phyloP scores from a whole-genome alignment of 768 basidiomycete species.

The Grammothele lineata region DNA sequence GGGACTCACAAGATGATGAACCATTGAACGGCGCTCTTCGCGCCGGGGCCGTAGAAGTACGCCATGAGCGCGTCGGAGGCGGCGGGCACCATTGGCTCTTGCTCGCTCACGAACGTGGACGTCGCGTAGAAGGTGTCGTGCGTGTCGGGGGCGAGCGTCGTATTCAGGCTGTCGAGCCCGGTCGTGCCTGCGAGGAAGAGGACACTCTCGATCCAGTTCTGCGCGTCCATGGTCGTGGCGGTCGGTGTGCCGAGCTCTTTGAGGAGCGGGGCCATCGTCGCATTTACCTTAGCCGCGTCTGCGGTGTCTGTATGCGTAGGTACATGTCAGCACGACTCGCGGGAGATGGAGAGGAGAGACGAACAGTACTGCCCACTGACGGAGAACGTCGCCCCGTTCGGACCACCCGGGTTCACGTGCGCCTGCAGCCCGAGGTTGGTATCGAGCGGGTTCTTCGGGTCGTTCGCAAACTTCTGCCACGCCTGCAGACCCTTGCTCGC shows the following conservation, averaged over 20 bases:
- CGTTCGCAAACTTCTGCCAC: slow-evolving; percentile 1
- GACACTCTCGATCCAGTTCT: neutral
- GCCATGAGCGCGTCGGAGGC: neutral
- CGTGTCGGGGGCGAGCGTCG: neutral
- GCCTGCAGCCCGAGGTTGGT: neutral
- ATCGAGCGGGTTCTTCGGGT: neutral
- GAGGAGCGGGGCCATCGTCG: slow-evolving; percentile 1
- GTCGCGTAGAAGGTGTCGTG: slow-evolving; percentile 3
- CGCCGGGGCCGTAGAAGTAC: slow-evolving; percentile 1
- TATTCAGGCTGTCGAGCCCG: neutral
- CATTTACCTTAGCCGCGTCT: neutral
- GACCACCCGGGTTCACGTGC: neutral
- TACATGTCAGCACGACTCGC: too few relatives aligned
- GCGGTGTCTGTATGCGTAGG: neutral
- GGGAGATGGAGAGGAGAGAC: neutral
- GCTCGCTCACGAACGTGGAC: slow-evolving; percentile 1
- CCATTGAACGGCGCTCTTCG: neutral
- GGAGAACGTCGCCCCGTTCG: neutral
- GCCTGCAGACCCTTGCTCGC: neutral
- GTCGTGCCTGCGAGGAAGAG: neutral
- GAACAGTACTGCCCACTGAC: neutral
- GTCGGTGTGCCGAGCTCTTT: neutral
- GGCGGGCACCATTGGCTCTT: neutral
- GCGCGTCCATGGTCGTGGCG: neutral
- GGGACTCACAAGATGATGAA: slow-evolving; percentile 1